A percentile compares a stretch with the other conserved stretches of the same genome.
Evolutionary conservation across 306 rosid genomes (phyloP).

Genomic region (Ceratonia siliqua): DNA sequence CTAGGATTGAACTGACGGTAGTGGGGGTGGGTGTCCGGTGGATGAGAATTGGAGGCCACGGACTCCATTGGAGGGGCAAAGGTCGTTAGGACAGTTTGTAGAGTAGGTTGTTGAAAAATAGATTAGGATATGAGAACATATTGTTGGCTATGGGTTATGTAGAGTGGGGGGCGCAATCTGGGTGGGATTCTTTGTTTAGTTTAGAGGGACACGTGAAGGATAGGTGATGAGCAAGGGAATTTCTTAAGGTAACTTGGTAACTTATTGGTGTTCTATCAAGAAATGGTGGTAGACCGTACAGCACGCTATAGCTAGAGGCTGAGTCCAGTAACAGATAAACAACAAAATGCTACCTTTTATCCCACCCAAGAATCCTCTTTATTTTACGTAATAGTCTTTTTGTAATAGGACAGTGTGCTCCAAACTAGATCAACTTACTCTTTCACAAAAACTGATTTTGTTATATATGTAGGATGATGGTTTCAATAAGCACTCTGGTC

Average conservation of each 20-base stretch:
- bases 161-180: conserved; percentile 5
- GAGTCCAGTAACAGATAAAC: background rate
- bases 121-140: background rate
- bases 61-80: conserved; percentile 51
- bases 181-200: conserved; percentile 51
- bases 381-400: background rate
- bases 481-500: no score
- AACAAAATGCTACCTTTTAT: conserved; percentile 6
- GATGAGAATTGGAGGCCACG: conserved; percentile 52
- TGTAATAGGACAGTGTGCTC: background rate
- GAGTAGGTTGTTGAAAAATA: background rate
- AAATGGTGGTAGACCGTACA: conserved; percentile 35
- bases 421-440: background rate
- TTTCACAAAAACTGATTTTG: background rate
- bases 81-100: background rate
- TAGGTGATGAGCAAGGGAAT: conserved; percentile 33
- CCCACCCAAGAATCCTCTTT: background rate
- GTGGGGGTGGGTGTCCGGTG: conserved; percentile 14
- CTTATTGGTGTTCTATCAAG: background rate
- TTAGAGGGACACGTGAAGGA: conserved; percentile 53
- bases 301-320: conserved; percentile 31
- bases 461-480: background rate
- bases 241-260: conserved; percentile 32
- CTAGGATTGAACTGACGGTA: conserved; percentile 45
- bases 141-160: conserved; percentile 13